Conservation (phyloP, 2,329 filamentous ascomycete genomes). For the Fusarium decemcellulare region DNA sequence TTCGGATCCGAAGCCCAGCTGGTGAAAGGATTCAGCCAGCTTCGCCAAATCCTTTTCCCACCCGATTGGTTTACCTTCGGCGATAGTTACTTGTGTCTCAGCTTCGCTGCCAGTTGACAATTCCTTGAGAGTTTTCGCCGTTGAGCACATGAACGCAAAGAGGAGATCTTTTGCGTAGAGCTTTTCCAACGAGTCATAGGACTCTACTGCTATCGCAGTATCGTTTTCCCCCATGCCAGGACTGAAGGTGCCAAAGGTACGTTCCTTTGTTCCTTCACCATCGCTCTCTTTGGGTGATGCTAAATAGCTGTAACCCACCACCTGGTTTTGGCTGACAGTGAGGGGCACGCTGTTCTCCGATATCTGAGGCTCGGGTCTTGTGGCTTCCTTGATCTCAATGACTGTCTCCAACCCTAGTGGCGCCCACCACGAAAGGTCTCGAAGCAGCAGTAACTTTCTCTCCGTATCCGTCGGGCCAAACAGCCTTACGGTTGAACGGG, state of each 20-base stretch:
- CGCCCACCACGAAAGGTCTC: not conserved
- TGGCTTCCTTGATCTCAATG: not conserved
- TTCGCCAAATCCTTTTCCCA: too few species aligned
- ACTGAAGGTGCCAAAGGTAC: not conserved
- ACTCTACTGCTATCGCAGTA: not conserved
- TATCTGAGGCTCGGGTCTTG: too few species aligned
- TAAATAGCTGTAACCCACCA: too few species aligned
- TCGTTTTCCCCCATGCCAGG: not conserved
- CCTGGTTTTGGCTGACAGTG: too few species aligned
- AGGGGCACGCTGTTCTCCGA: too few species aligned
- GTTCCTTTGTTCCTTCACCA: not conserved
- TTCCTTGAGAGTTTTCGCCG: not conserved
- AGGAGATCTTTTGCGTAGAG: constrained; percentile 12
- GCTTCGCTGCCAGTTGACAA: too few species aligned
- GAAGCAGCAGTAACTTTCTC: not conserved
- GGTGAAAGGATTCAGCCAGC: too few species aligned
- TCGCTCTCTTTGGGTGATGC: too few species aligned
- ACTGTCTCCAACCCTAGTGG: not conserved
- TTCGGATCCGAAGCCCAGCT: too few species aligned
- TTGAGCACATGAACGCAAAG: constrained; percentile 10
- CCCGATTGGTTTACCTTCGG: too few species aligned
- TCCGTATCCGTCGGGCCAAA: not conserved
- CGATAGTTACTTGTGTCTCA: too few species aligned
- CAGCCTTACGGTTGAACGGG: not conserved
- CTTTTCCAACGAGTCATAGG: not conserved